Evolutionary conservation across 2,329 filamentous ascomycete genomes (phyloP).

Genomic region (Diplodia seriata): DNA sequence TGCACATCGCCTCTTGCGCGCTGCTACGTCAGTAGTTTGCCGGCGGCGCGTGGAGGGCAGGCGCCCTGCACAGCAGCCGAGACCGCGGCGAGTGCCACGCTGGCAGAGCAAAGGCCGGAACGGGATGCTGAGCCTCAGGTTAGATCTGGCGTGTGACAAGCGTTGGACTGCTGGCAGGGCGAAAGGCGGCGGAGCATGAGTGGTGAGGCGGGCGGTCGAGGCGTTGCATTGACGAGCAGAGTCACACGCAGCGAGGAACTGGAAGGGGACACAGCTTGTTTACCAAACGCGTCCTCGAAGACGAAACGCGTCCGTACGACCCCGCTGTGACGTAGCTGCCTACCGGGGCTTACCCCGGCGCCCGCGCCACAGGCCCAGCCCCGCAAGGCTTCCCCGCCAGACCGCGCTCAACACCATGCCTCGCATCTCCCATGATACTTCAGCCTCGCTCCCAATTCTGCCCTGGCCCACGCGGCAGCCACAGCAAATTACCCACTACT

Average conservation of each 20-base stretch:
- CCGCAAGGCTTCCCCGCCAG: not conserved
- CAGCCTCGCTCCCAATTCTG: not conserved
- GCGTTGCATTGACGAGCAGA: not conserved
- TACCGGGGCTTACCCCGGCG: not conserved
- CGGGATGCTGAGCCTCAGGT: not conserved
- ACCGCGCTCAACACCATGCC: not conserved
- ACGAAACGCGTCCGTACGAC: not conserved
- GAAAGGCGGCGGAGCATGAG: not conserved
- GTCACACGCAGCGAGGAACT: not conserved
- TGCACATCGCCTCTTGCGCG: too few species aligned
- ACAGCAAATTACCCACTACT: not conserved
- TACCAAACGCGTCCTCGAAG: not conserved
- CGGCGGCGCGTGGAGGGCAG: not conserved
- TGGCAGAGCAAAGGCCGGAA: not conserved
- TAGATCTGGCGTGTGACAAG: not conserved
- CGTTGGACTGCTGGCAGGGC: not conserved
- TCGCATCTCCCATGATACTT: not conserved
- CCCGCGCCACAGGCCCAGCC: not conserved
- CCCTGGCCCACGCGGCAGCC: not conserved
- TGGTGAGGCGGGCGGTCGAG: not conserved
- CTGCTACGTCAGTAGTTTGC: not conserved
- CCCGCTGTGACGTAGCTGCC: not conserved
- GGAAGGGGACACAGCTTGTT: too few species aligned
- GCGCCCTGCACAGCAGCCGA: slow-evolving; percentile 1
- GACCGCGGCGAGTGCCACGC: not conserved